These are phyloP conservation scores for Yamadazyma diddensiae DNA, from an alignment of 1,139 yeast genomes.

Conservation along the genomic window DNA sequence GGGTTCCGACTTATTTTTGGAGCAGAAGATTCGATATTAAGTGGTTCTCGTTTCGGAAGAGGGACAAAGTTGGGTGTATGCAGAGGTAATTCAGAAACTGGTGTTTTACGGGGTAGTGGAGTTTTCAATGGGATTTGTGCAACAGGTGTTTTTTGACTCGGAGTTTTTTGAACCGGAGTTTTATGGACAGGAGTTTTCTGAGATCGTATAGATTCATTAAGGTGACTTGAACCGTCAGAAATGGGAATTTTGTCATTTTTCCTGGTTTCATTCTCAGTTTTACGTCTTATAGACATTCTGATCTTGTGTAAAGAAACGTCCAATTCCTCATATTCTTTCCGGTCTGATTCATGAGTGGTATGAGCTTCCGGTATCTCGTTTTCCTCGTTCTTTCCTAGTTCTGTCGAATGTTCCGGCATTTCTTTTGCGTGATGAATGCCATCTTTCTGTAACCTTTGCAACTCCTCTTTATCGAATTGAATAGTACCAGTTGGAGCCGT, in stretches of 20 bases:
- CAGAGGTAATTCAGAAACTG: conserved; percentile 2
- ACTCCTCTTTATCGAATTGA: conserved; percentile 1
- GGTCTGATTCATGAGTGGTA: not conserved
- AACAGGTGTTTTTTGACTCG: not conserved
- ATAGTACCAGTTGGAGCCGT: conserved; percentile 10
- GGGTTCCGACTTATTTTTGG: conserved; percentile 11
- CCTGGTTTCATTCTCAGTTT: conserved; percentile 7
- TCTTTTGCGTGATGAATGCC: not conserved
- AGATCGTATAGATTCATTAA: too few species aligned
- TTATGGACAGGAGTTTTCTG: too few species aligned
- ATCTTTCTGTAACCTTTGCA: not conserved
- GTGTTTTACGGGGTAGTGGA: conserved; percentile 1
- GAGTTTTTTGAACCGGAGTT: too few species aligned
- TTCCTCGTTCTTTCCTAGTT: not conserved
- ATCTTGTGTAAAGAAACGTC: conserved; percentile 16
- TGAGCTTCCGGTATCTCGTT: not conserved
- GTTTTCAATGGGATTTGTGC: not conserved
- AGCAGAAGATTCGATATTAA: conserved; percentile 24
- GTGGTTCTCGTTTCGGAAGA: conserved; percentile 41
- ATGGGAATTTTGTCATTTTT: too few species aligned
- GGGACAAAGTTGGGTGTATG: conserved; percentile 37
- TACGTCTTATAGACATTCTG: conserved; percentile 15
- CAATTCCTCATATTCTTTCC: conserved; percentile 4
- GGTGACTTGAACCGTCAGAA: too few species aligned
- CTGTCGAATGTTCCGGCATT: not conserved